Conservation (phyloP, 805 yeast genomes). For the Wickerhamiella australiensis region DNA sequence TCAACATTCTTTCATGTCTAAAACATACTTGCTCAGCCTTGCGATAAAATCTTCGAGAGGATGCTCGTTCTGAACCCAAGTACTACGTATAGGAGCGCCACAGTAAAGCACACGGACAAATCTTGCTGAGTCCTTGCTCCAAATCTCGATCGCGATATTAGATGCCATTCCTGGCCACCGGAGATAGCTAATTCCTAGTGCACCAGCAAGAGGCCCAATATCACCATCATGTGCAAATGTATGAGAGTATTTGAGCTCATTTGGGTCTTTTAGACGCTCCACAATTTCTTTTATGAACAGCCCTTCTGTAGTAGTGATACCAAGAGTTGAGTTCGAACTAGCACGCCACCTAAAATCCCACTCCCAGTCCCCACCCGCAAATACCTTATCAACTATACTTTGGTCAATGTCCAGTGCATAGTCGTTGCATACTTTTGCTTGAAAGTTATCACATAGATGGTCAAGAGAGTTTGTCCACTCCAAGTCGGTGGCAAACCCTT, state of each 20-base stretch:
- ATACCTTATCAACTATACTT: constrained; percentile 30
- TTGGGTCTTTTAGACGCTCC: constrained; percentile 24
- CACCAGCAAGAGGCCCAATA: constrained; percentile 30
- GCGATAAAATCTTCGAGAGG: background rate
- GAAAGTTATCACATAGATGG: constrained; percentile 36
- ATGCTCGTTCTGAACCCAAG: constrained; percentile 5
- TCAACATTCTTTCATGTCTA: background rate
- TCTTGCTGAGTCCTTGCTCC: constrained; percentile 23
- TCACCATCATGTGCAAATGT: constrained; percentile 38
- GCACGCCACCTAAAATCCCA: constrained; percentile 32
- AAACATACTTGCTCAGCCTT: background rate
- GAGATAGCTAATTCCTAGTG: constrained; percentile 28
- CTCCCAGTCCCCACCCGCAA: constrained; percentile 36
- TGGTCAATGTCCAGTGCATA: constrained; percentile 27
- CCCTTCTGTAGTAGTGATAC: constrained; percentile 30
- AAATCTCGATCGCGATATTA: constrained; percentile 33
- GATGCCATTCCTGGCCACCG: constrained; percentile 43
- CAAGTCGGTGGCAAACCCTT: constrained; percentile 19
- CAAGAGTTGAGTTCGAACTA: constrained; percentile 29
- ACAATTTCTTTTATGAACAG: constrained; percentile 32
- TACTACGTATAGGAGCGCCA: constrained; percentile 24
- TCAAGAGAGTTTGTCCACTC: constrained; percentile 25
- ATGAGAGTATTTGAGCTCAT: constrained; percentile 29
- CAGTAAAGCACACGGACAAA: constrained; percentile 31
- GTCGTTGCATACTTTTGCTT: constrained; percentile 32